Conservation (phyloP, 2,329 filamentous ascomycete species). For the Herpotrichia juniperi region DNA sequence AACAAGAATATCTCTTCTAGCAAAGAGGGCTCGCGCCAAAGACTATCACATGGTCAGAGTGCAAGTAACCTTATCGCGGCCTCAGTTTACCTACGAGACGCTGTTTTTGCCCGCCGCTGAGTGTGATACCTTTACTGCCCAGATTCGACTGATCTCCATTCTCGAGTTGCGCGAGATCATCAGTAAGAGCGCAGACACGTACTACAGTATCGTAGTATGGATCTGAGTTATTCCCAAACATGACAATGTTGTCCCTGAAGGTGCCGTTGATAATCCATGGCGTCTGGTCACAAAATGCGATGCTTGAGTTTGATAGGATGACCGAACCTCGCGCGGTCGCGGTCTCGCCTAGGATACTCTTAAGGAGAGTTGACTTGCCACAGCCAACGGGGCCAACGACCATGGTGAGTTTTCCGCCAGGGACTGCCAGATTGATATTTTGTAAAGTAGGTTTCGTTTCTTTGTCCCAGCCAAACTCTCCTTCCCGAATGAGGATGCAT, state of each 20-base stretch:
- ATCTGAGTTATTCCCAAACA: slow-evolving; percentile 14
- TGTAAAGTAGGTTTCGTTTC: not conserved
- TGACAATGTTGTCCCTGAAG: not conserved
- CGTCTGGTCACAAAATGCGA: slow-evolving; percentile 8
- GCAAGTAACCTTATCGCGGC: not conserved
- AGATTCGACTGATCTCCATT: slow-evolving; percentile 43
- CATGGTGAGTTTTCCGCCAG: not conserved
- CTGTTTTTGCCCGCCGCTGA: slow-evolving; percentile 20
- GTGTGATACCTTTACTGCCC: slow-evolving; percentile 52
- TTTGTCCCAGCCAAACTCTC: not conserved
- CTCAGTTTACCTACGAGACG: slow-evolving; percentile 17
- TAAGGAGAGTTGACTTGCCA: slow-evolving; percentile 43
- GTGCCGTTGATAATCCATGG: not conserved
- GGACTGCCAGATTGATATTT: not conserved
- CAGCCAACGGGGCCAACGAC: slow-evolving; percentile 18
- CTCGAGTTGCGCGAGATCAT: slow-evolving; percentile 5
- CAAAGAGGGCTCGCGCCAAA: not conserved
- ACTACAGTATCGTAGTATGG: slow-evolving; percentile 26
- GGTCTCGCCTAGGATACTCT: slow-evolving; percentile 18
- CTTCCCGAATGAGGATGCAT: not conserved
- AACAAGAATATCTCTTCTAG: not conserved
- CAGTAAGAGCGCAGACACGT: slow-evolving; percentile 11
- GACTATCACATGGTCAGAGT: not conserved
- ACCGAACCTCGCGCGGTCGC: slow-evolving; percentile 9
- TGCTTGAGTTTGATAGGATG: slow-evolving; percentile 6